A percentile compares a stretch with the other conserved stretches of the same genome.
Evolutionary conservation across 192 early-diverging fungal genomes (phyloP).

Genomic region (Coemansia sp.): DNA sequence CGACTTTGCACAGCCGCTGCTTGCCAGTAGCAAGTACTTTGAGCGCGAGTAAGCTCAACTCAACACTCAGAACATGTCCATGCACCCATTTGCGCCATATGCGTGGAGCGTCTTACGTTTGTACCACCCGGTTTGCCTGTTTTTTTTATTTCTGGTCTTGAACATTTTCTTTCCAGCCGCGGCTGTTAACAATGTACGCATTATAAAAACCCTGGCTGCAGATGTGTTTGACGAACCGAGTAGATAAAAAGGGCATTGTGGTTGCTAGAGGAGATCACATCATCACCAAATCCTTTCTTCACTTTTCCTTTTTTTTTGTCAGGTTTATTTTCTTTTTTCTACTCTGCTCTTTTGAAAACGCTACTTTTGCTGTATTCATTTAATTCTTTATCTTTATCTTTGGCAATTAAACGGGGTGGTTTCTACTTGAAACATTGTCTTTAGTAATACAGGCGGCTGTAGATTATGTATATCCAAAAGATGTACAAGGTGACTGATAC

Average conservation of each 20-base stretch:
- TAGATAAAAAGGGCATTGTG: no score
- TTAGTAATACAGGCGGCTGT: no score
- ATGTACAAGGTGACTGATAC: slow-evolving; percentile 52
- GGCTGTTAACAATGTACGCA: no score
- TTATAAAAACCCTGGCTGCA: no score
- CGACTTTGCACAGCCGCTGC: slow-evolving; percentile 16
- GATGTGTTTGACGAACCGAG: no score
- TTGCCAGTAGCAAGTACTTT: slow-evolving; percentile 26
- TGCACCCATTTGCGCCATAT: no score
- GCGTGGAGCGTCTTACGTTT: no score
- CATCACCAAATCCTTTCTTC: not conserved
- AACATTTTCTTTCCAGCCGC: slow-evolving; percentile 1
- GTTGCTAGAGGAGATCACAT: no score
- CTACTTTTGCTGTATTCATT: not conserved
- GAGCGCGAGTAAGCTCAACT: slow-evolving; percentile 9
- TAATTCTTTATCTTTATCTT: not conserved
- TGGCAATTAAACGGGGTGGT: not conserved
- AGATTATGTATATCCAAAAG: not conserved
- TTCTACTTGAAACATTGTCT: not conserved
- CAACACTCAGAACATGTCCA: not conserved
- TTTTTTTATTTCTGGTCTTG: not conserved
- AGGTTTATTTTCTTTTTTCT: not conserved
- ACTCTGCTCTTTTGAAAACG: not conserved
- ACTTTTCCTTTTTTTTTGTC: slow-evolving; percentile 1
- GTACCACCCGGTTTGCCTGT: not conserved